phyloP scores from a whole-genome alignment of 768 basidiomycete species.

The Galerina marginata region DNA sequence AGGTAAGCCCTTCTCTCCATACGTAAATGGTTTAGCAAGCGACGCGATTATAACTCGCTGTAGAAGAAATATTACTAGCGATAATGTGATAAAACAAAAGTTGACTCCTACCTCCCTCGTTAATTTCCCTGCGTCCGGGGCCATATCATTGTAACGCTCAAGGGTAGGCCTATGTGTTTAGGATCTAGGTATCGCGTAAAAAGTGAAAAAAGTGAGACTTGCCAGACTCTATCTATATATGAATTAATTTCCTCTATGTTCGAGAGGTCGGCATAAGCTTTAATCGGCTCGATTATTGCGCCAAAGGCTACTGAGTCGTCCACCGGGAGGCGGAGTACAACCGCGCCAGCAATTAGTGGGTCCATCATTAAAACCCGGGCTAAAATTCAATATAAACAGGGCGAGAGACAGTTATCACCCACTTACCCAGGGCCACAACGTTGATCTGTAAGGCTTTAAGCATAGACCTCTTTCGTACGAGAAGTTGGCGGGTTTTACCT shows the following conservation, averaged over 20 bases:
- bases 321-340: neutral
- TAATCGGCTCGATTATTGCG: conserved; percentile 1
- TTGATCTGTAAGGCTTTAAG: neutral
- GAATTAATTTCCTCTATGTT: neutral
- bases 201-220: neutral
- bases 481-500: neutral
- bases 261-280: neutral
- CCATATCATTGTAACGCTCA: conserved; percentile 1
- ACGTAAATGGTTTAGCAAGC: neutral
- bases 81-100: neutral
- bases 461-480: neutral
- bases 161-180: neutral
- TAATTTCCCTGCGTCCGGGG: neutral
- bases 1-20: conserved; percentile 10
- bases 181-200: neutral
- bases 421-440: conserved; percentile 9
- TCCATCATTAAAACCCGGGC: conserved; percentile 2
- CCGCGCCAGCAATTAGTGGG: conserved; percentile 4
- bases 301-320: neutral
- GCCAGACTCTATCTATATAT: neutral
- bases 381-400: neutral
- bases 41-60: conserved; percentile 6
- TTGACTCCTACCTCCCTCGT: neutral
- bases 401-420: no score
- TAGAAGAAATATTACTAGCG: neutral